Evolutionary conservation across 2,329 filamentous ascomycete genomes (phyloP).

Genomic region (Trichophyton verrucosum): DNA sequence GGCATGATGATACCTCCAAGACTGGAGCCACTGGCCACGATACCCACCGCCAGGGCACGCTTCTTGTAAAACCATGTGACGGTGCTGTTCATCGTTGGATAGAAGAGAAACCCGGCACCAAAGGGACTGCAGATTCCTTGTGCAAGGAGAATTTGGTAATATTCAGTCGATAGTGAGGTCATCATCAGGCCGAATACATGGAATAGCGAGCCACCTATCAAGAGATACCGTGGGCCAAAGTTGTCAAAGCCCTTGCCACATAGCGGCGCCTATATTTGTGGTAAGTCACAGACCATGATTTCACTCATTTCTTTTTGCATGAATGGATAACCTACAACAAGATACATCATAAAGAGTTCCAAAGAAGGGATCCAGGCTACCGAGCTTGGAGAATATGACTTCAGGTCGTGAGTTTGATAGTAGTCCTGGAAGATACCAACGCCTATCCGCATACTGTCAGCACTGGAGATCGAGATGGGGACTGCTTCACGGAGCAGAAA

Average conservation of each 20-base stretch:
- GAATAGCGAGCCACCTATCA: slow-evolving; percentile 40
- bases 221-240: slow-evolving; percentile 47
- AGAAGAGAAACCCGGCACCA: slow-evolving; percentile 41
- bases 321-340: slow-evolving; percentile 21
- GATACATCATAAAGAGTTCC: slow-evolving; percentile 45
- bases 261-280: slow-evolving; percentile 42
- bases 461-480: background rate
- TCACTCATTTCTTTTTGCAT: background rate
- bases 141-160: slow-evolving; percentile 46
- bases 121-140: slow-evolving; percentile 44
- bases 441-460: slow-evolving; percentile 18
- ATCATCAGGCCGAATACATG: slow-evolving; percentile 50
- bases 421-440: slow-evolving; percentile 48
- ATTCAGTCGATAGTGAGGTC: slow-evolving; percentile 41
- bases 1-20: slow-evolving; percentile 50
- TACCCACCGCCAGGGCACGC: slow-evolving; percentile 42
- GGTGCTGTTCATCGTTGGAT: slow-evolving; percentile 27
- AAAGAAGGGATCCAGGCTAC: slow-evolving; percentile 52
- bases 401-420: slow-evolving; percentile 41
- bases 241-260: slow-evolving; percentile 52
- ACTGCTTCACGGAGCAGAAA: background rate
- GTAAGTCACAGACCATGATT: slow-evolving; percentile 13
- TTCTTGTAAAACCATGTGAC: slow-evolving; percentile 43
- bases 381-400: slow-evolving; percentile 39
- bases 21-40: slow-evolving; percentile 43